A percentile compares a stretch with the other conserved stretches of the same genome.
These are phyloP conservation scores for Kodamaea laetipori DNA, from an alignment of 805 yeast species.

Conservation along the genomic window DNA sequence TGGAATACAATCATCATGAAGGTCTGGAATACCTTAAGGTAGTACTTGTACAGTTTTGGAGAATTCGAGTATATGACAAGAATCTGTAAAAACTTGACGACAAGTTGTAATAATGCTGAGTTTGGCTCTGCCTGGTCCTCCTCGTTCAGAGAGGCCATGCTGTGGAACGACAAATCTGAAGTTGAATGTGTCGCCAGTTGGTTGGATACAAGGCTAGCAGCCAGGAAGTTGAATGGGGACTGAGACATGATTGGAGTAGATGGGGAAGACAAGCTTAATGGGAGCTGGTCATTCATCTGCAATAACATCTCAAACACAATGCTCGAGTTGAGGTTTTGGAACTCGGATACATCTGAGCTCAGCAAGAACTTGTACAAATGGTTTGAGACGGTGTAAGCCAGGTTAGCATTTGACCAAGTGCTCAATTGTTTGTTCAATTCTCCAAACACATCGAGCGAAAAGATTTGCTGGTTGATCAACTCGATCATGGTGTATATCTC, in stretches of 20 bases:
- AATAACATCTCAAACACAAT: conserved; percentile 35
- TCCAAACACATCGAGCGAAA: conserved; percentile 29
- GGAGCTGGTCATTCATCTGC: conserved; percentile 45
- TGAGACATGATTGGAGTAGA: conserved; percentile 37
- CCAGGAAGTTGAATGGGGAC: conserved; percentile 10
- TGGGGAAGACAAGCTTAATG: conserved; percentile 47
- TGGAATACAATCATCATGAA: conserved; percentile 36
- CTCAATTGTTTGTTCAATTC: conserved; percentile 29
- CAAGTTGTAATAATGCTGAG: conserved; percentile 34
- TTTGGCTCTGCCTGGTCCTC: conserved; percentile 11
- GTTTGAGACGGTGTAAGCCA: conserved; percentile 21
- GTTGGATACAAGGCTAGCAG: conserved; percentile 1
- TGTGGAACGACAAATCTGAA: conserved; percentile 9
- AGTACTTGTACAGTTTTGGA: conserved; percentile 32
- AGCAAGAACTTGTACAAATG: conserved; percentile 25
- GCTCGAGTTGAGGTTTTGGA: conserved; percentile 33
- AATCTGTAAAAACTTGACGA: conserved; percentile 37
- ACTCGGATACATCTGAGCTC: conserved; percentile 29
- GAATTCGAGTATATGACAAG: conserved; percentile 37
- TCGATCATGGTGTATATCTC: conserved; percentile 36
- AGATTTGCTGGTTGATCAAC: conserved; percentile 34
- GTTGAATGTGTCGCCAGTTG: conserved; percentile 3
- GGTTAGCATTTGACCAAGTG: conserved; percentile 28
- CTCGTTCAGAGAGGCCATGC: conserved; percentile 3
- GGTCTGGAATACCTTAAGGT: conserved; percentile 32